A percentile compares a stretch with the other conserved stretches of the same genome.
Conservation (phyloP, 169 alveolate genomes). For the Plasmodium gallinaceum region DNA sequence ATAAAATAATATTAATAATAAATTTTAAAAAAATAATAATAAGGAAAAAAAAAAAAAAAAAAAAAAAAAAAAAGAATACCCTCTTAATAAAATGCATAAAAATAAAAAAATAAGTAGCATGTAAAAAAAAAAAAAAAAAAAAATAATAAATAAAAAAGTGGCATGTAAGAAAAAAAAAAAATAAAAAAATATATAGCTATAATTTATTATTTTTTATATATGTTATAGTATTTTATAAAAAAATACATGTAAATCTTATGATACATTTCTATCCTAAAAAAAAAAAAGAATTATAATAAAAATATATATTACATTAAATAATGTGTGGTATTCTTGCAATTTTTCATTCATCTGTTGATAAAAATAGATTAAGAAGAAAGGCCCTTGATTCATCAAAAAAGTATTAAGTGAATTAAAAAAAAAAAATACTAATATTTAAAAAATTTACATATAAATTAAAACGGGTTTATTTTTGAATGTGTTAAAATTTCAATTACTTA, state of each 20-base stretch:
- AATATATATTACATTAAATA: not conserved
- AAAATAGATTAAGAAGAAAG: conserved; percentile 54
- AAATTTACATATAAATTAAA: no score
- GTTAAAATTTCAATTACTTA: not conserved
- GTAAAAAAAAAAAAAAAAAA: conserved; percentile 29
- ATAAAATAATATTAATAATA: no score
- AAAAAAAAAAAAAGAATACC: no score
- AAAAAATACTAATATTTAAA: no score
- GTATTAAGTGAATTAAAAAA: conserved; percentile 7
- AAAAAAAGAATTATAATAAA: no score
- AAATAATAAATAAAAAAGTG: not conserved
- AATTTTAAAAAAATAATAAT: no score
- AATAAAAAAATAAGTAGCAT: no score
- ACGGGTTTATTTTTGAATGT: no score
- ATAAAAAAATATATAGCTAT: conserved; percentile 7
- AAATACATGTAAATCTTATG: no score
- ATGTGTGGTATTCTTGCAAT: conserved; percentile 74
- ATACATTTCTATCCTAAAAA: no score
- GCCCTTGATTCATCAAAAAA: conserved; percentile 54
- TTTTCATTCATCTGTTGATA: conserved; percentile 68
- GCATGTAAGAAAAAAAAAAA: conserved; percentile 15
- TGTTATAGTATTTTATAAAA: conserved; percentile 22
- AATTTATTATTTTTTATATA: not conserved
- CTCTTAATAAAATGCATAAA: not conserved
- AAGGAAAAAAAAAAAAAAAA: no score